phyloP scores from a whole-genome alignment of 2,329 filamentous ascomycete genomes.

The Chrysoporthe deuterocubensis region DNA sequence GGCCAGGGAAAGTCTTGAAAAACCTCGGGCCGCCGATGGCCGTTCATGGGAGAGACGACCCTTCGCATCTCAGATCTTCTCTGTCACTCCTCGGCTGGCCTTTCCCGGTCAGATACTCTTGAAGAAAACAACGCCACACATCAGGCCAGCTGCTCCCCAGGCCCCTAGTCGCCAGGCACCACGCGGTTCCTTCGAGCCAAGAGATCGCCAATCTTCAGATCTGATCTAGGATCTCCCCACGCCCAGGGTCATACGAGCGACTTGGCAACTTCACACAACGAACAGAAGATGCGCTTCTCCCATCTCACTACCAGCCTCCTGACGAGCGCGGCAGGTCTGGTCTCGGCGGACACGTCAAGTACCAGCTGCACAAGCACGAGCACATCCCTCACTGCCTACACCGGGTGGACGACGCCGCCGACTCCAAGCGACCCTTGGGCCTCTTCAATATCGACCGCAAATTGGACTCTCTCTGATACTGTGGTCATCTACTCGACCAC shows the following conservation, averaged over 20 bases:
- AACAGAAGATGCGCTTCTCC: constrained; percentile 19
- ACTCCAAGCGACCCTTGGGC: background rate
- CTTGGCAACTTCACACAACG: background rate
- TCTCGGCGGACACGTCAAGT: constrained; percentile 7
- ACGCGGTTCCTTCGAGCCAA: background rate
- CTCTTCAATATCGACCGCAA: background rate
- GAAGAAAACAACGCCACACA: background rate
- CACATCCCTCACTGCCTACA: background rate
- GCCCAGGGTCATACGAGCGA: background rate
- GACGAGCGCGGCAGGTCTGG: constrained; percentile 15
- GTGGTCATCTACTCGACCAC: constrained; percentile 5
- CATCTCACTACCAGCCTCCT: constrained; percentile 19
- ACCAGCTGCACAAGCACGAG: constrained; percentile 3
- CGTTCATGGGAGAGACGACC: background rate
- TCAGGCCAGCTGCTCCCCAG: background rate
- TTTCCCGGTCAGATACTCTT: background rate
- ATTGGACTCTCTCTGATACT: constrained; percentile 5
- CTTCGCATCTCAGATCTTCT: constrained; percentile 1
- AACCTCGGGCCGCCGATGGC: constrained; percentile 10
- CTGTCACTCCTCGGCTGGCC: background rate
- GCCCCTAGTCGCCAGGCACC: constrained; percentile 1
- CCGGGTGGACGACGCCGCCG: background rate
- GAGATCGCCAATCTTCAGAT: constrained; percentile 13
- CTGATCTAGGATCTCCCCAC: background rate
- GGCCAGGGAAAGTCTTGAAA: constrained; percentile 13